These are phyloP conservation scores for Cercospora zeina DNA, from an alignment of 2,329 filamentous ascomycete species.

Conservation along the genomic window DNA sequence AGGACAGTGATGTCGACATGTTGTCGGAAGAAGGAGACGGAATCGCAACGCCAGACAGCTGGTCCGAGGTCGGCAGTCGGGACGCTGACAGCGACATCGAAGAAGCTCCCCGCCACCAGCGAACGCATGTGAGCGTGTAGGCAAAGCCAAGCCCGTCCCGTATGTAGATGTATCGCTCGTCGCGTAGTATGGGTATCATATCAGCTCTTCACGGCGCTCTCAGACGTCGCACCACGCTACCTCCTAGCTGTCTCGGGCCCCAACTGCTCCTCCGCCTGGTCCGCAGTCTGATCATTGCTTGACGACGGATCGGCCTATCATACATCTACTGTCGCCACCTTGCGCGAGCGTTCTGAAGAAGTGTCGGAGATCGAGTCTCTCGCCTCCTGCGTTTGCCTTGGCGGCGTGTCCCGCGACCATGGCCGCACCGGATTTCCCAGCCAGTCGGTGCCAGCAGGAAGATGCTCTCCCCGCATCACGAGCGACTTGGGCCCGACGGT, in stretches of 20 bases:
- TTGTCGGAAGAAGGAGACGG: constrained; percentile 41
- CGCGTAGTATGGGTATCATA: background rate
- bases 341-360: background rate
- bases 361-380: background rate
- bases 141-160: background rate
- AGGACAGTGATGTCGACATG: constrained; percentile 41
- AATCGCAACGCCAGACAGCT: constrained; percentile 41
- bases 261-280: background rate
- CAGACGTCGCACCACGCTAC: too few species aligned
- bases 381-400: background rate
- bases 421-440: constrained; percentile 11
- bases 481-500: constrained; percentile 11
- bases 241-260: too few species aligned
- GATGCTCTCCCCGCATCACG: constrained; percentile 9
- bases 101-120: constrained; percentile 18
- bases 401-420: background rate
- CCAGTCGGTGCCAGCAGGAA: constrained; percentile 13
- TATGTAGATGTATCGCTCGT: background rate
- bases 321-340: background rate
- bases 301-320: background rate
- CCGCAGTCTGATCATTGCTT: background rate
- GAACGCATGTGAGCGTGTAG: constrained; percentile 10
- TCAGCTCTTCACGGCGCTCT: too few species aligned
- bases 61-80: constrained; percentile 43
- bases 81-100: constrained; percentile 40